Base-by-base conservation (phyloP, 1,139 yeast genomes). In the Geotrichum aggregatum region DNA sequence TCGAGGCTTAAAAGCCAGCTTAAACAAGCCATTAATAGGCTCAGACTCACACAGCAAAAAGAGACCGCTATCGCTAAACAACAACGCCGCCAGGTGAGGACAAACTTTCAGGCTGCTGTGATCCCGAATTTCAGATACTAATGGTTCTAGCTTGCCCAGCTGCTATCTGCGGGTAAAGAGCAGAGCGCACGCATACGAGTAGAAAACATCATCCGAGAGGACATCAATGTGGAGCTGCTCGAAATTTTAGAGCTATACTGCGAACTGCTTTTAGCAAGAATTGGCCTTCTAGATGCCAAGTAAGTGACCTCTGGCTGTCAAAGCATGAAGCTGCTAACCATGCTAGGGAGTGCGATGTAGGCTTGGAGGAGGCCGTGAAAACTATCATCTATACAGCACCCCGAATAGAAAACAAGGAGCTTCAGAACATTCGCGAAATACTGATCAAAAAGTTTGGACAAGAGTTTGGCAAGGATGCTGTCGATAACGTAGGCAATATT, bases 201-300 rank as follows among this genome's bases (percentile, higher is more conserved):
- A 2, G 96, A 89, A 61, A 86, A 87, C 62, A 79, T 89, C 54
- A 87, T 91, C 26, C 77, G 92, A 34, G 95, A 87, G 61, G 97
- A 91, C 64, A 80, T 87, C 45, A 82, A 84, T 63, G 79, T 87
- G 21, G 97, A 91, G 67, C 71, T 91, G 21, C 74, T 88, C 54
- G 97, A 91, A 67, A 78, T 79, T 45, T 70, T 89, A 48, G 96
- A 88, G 67, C 73, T 91, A 24, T 87, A 88, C 66, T 85, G 96
- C 64, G 96, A 91, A 67, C 71, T 91, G 21, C 68, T 88, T 16
- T 76, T 87, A 52, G 96, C 96, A 0, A 73, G 97, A 52, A 78
- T 85, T 22, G 75, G 81, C 11, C 71, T 86, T 44, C 63, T 85
- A 36, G 73, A 78, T 44, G 69, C 69, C 42, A 55, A 54, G 47